Conservation (phyloP, 169 alveolate genomes). For the Plasmodium gallinaceum region DNA sequence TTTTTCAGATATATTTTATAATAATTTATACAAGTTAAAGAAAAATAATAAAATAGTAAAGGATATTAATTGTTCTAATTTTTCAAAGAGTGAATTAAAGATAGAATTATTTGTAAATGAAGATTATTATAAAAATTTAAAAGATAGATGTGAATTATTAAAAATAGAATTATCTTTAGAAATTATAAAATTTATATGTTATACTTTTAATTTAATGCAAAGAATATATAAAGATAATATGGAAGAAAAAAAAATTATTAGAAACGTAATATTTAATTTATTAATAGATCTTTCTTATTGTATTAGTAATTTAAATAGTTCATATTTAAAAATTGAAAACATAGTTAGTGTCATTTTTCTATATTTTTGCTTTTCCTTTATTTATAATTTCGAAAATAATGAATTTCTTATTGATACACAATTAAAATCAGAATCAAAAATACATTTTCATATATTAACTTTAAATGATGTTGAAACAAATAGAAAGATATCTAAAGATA, state of each 20-base stretch:
- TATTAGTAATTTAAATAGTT: constrained; percentile 33
- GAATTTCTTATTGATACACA: constrained; percentile 68
- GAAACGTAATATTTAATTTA: constrained; percentile 14
- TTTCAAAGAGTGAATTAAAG: not conserved
- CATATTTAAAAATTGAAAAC: constrained; percentile 29
- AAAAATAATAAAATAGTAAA: constrained; percentile 22
- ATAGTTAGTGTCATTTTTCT: constrained; percentile 31
- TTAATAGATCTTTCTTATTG: constrained; percentile 50
- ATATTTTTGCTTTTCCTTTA: constrained; percentile 57
- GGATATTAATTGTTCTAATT: constrained; percentile 18
- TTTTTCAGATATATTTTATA: constrained; percentile 1
- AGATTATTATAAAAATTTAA: constrained; percentile 15
- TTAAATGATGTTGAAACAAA: constrained; percentile 20
- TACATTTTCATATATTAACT: not conserved
- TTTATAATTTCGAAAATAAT: constrained; percentile 44
- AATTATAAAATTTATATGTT: constrained; percentile 48
- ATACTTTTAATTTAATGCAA: constrained; percentile 46
- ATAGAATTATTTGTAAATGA: constrained; percentile 21
- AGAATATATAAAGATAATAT: constrained; percentile 34
- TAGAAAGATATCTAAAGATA: constrained; percentile 12
- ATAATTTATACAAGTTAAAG: constrained; percentile 22
- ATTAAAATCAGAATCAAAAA: constrained; percentile 1
- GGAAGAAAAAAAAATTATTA: constrained; percentile 22
- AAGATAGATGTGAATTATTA: constrained; percentile 42
- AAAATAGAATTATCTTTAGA: constrained; percentile 31